phyloP scores from a whole-genome alignment of 2,329 filamentous ascomycete genomes.

The Conoideocrella luteorostrata region DNA sequence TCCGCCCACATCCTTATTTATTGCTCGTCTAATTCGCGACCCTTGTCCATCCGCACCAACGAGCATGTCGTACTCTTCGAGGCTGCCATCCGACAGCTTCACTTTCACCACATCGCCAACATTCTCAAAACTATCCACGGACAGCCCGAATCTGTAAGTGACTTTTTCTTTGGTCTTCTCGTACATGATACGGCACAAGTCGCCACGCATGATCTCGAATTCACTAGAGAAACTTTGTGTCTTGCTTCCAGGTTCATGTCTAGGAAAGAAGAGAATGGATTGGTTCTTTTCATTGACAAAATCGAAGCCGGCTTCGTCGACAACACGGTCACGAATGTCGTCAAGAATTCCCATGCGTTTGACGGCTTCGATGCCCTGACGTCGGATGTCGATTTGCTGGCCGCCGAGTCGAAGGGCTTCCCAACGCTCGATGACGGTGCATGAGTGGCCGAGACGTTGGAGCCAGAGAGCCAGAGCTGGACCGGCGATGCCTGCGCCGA shows the following conservation, averaged over 20 bases:
- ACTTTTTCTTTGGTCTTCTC: conserved; percentile 20
- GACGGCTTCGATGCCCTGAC: conserved; percentile 33
- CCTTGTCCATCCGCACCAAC: conserved; percentile 14
- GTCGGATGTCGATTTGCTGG: conserved; percentile 40
- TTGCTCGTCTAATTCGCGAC: conserved; percentile 11
- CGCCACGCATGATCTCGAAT: conserved; percentile 49
- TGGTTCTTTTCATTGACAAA: conserved; percentile 36
- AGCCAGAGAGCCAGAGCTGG: conserved; percentile 26
- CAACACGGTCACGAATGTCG: conserved; percentile 26
- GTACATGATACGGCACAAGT: conserved; percentile 39
- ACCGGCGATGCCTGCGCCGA: conserved; percentile 28
- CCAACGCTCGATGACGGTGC: conserved; percentile 35
- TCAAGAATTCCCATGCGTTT: conserved; percentile 33
- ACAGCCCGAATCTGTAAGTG: conserved; percentile 20
- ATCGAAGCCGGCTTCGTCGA: conserved; percentile 43
- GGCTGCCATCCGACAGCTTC: conserved; percentile 11
- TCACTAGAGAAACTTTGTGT: conserved; percentile 36
- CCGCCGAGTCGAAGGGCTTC: conserved; percentile 24
- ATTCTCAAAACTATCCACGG: conserved; percentile 1
- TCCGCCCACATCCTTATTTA: conserved; percentile 6
- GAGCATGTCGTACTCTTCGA: conserved; percentile 12
- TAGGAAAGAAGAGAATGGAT: conserved; percentile 29
- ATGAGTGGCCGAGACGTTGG: conserved; percentile 19
- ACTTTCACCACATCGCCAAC: conserved; percentile 10
- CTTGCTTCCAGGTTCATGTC: conserved; percentile 4